Evolutionary conservation across 2,329 filamentous ascomycete species (phyloP).

Genomic region (Coniochaeta ligniaria): DNA sequence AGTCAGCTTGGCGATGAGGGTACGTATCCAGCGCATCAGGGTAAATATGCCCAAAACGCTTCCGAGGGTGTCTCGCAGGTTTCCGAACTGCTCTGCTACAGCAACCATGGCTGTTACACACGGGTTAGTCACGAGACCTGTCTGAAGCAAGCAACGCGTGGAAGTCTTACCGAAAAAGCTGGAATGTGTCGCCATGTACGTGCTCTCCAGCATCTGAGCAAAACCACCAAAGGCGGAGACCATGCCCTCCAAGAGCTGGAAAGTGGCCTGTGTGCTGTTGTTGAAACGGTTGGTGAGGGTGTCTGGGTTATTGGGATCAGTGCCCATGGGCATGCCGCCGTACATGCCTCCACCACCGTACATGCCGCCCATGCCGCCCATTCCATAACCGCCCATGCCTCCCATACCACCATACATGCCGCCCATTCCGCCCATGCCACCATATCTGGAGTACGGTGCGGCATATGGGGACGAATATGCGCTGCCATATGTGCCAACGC

Average conservation of each 20-base stretch:
- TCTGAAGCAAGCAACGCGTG: not conserved
- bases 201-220: slow-evolving; percentile 98
- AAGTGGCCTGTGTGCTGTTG: slow-evolving; percentile 91
- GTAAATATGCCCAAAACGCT: slow-evolving; percentile 95
- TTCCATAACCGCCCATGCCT: slow-evolving; percentile 35
- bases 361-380: slow-evolving; percentile 40
- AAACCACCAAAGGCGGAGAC: slow-evolving; percentile 96
- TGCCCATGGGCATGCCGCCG: slow-evolving; percentile 28
- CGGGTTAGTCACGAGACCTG: slow-evolving; percentile 1
- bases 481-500: slow-evolving; percentile 7
- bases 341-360: slow-evolving; percentile 28
- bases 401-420: slow-evolving; percentile 30
- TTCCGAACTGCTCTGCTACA: slow-evolving; percentile 94
- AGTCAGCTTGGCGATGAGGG: slow-evolving; percentile 83
- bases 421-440: slow-evolving; percentile 12
- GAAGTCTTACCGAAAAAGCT: slow-evolving; percentile 85
- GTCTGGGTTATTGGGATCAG: slow-evolving; percentile 77
- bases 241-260: slow-evolving; percentile 96
- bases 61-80: slow-evolving; percentile 85
- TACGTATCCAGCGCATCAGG: slow-evolving; percentile 88
- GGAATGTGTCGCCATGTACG: slow-evolving; percentile 98
- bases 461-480: slow-evolving; percentile 10
- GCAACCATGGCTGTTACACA: slow-evolving; percentile 77
- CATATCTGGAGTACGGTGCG: slow-evolving; percentile 23
- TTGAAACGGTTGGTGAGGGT: slow-evolving; percentile 93